These are phyloP conservation scores for Helicosporidium sp. DNA, from an alignment of 139 green algal genomes.

Conservation along the genomic window DNA sequence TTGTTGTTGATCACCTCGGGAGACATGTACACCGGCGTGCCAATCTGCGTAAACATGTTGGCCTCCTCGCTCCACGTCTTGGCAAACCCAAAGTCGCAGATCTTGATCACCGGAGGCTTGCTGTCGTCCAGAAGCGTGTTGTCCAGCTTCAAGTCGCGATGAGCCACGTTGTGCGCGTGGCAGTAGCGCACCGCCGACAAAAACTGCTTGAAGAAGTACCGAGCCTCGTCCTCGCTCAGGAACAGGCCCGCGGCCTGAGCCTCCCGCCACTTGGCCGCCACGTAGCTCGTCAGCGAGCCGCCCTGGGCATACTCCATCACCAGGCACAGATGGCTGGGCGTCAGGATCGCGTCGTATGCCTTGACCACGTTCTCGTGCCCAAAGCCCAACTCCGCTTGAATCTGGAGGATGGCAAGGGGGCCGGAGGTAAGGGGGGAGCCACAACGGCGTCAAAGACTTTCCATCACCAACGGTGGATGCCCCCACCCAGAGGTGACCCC, in stretches of 20 bases:
- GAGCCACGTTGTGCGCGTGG: conserved; percentile 62
- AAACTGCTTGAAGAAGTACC: conserved; percentile 80
- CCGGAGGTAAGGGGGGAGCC: not conserved
- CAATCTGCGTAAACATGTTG: conserved; percentile 66
- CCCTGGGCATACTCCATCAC: conserved; percentile 34
- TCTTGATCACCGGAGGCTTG: conserved; percentile 55
- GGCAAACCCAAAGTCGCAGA: conserved; percentile 60
- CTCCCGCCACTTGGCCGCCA: conserved; percentile 41
- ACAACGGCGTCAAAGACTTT: not conserved
- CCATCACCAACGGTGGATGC: too few species aligned
- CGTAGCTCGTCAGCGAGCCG: conserved; percentile 47
- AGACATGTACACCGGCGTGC: conserved; percentile 64
- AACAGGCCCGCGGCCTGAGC: conserved; percentile 43
- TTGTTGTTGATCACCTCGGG: conserved; percentile 45
- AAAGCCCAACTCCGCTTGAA: conserved; percentile 23
- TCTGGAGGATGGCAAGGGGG: conserved; percentile 2
- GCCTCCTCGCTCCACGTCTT: conserved; percentile 38
- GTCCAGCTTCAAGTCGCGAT: conserved; percentile 55
- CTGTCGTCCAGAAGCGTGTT: conserved; percentile 59
- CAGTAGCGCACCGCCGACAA: conserved; percentile 73
- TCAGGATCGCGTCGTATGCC: conserved; percentile 27
- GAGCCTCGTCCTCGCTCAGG: conserved; percentile 57
- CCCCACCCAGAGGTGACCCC: too few species aligned
- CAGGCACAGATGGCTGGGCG: conserved; percentile 22
- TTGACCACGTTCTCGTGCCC: conserved; percentile 24